Evolutionary conservation across 2,329 filamentous ascomycete genomes (phyloP), one percentile per base, ranked within the genome.

Genomic region (Penicillium sp.): DNA sequence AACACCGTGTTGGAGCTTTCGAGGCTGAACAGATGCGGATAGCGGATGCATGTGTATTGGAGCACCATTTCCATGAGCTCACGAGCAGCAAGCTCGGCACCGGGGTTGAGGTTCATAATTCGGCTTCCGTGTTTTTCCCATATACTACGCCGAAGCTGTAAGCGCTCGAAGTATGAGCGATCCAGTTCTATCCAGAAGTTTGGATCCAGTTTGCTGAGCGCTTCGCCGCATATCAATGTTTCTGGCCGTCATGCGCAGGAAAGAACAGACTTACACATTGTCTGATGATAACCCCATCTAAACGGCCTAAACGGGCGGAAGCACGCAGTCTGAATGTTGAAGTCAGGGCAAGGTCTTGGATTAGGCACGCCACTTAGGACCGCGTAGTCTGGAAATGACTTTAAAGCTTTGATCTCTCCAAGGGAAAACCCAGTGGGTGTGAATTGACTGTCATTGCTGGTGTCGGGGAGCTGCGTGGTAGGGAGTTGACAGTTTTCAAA

Each of bases 181-280:
- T 94, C 90, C 2, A 95, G 79, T 71, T 96, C 91, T 16, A 95
- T 77, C 91, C 91, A 95, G 83, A 87, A 95, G 67, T 95, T 86
- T 0, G 85, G 76, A 60, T 96, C 89, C 71, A 94, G 75, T 63
- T 90, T 95, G 45, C 82, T 85, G 6, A 93, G 76, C 1, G 90
- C 89, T 94, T 11, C 20, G 11, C 43, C 43, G 18, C 20, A 11
- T 20, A 42, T 38, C 8, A 14, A 40, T 26, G 18, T 8, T 42
- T 16, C 47, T 26, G 20, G 5, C 18, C 14, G 30, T n/a, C n/a
- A 20, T 24, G 4, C 5, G 5, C 4, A 23, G 14, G 16, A 5
- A 30, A 3, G 24, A 28, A 14, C 11, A 38, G 45, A 79, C 86
- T 64, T 81, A 92, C 90, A 89, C 91, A 96, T 95, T 0, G 90